Conservation (phyloP, 768 basidiomycete genomes). For the Podaxis sp. region DNA sequence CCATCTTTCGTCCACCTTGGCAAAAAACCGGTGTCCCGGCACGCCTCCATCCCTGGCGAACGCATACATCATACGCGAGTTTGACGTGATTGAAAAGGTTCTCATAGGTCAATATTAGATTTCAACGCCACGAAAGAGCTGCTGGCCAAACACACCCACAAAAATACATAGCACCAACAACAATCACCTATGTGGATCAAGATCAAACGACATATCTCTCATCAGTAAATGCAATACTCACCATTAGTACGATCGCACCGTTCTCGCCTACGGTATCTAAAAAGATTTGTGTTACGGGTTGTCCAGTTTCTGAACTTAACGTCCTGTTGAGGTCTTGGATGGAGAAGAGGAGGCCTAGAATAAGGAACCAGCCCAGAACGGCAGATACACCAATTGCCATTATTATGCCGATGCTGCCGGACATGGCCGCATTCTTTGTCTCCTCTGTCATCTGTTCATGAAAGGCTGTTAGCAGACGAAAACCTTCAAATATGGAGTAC, state of each 20-base stretch:
- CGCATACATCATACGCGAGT: conserved; percentile 81
- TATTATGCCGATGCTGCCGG: conserved; percentile 63
- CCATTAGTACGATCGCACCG: conserved; percentile 74
- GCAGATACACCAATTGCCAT: conserved; percentile 72
- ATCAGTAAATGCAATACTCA: conserved; percentile 17
- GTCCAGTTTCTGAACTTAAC: conserved; percentile 46
- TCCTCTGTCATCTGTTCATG: conserved; percentile 67
- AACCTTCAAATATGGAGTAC: conserved; percentile 15
- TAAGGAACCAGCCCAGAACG: conserved; percentile 70
- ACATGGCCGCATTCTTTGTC: conserved; percentile 64
- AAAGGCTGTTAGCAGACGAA: not conserved
- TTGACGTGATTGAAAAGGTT: conserved; percentile 74
- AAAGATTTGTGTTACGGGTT: conserved; percentile 79
- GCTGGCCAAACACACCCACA: conserved; percentile 47
- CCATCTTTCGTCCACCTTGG: conserved; percentile 52
- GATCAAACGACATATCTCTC: not conserved
- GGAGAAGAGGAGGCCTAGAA: conserved; percentile 68
- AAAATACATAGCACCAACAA: conserved; percentile 71
- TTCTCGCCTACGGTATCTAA: conserved; percentile 70
- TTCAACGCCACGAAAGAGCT: not conserved
- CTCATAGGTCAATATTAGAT: conserved; percentile 23
- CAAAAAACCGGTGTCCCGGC: conserved; percentile 64
- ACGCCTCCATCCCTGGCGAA: conserved; percentile 74
- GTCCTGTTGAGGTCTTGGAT: conserved; percentile 67
- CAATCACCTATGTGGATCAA: conserved; percentile 39